Evolutionary conservation across 1,284 basidiomycete species (phyloP), one percentile per base, ranked within the genome.

Genomic region (Cerioporus squamosus): DNA sequence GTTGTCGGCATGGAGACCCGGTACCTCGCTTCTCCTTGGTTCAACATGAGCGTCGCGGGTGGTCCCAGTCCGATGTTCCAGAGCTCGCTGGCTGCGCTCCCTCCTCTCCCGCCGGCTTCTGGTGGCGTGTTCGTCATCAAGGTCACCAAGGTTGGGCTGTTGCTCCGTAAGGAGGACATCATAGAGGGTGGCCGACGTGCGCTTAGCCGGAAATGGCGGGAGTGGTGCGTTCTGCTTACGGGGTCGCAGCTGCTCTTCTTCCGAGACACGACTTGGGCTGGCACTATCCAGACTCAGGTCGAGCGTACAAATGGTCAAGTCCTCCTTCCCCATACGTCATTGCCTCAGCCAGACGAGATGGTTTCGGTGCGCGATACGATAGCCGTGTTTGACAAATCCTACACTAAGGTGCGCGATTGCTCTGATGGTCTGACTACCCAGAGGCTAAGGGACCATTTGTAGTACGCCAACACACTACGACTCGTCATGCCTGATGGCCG

Each of bases 231-330:
- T 9, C 81, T 97, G 52, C 80, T 99, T 53, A 96, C 95, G 3
- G 90, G 88, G 31, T 94, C 94, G 8, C 96, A 98, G 70, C 79
- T 99, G 9, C 81, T 98, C 45, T 91, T 98, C 71, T 96, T 96
- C 77, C 94, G 94, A 61, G 95, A 98, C 73, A 75, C 87, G 1
- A 76, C 84, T 8, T 91, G 86, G 87, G 87, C 87, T 6, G 69
- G 77, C 31, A 77, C 79, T 20, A 72, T 95, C 23, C 77, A 84
- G 52, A 79, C 83, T 44, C 83, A 86, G 69, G 76, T 80, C 20
- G 73, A 78, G 18, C 68, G 68, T 2, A 70, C 74, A 5, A 75
- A 77, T 48, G 76, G 73, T 23, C 75, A 77, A 47, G 68, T 76
- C 17, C n/a, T n/a, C n/a, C 72, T 83, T 12, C 81, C 87, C 10